A percentile compares a stretch with the other conserved stretches of the same genome.
These are phyloP conservation scores for Harrya chromipes DNA, from an alignment of 768 basidiomycete genomes.

Conservation along the genomic window DNA sequence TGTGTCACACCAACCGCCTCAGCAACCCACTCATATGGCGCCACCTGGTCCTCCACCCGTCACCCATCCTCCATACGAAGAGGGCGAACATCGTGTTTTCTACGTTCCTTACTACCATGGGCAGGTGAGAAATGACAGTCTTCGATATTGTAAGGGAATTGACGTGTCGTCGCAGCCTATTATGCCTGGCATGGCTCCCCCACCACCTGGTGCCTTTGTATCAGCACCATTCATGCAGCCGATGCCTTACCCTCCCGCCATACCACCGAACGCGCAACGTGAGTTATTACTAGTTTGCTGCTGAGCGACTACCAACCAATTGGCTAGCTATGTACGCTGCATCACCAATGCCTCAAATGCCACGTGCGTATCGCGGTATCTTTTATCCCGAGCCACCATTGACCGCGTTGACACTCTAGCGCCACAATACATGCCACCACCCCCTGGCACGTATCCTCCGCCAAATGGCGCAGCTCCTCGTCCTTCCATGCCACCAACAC, in stretches of 20 bases:
- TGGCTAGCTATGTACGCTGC: constrained; percentile 72
- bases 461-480: constrained; percentile 77
- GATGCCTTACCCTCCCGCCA: constrained; percentile 78
- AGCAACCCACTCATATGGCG: constrained; percentile 62
- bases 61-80: constrained; percentile 76
- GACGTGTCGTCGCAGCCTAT: constrained; percentile 50
- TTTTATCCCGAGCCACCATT: not conserved
- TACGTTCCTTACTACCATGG: constrained; percentile 84
- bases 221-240: constrained; percentile 80
- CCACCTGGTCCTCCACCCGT: constrained; percentile 67
- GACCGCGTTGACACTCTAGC: constrained; percentile 35
- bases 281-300: constrained; percentile 1
- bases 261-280: constrained; percentile 71
- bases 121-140: constrained; percentile 44
- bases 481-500: constrained; percentile 90
- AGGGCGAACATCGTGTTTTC: constrained; percentile 67
- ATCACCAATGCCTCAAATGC: constrained; percentile 84
- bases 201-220: constrained; percentile 78
- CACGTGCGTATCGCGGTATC: constrained; percentile 52
- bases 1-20: constrained; percentile 54
- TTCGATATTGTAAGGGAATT: not conserved
- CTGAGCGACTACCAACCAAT: constrained; percentile 5
- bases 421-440: constrained; percentile 78
- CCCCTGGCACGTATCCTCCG: constrained; percentile 73
- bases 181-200: constrained; percentile 83